Conservation (phyloP, 176 grass and related monocot genomes). For the Olyra latifolia region DNA sequence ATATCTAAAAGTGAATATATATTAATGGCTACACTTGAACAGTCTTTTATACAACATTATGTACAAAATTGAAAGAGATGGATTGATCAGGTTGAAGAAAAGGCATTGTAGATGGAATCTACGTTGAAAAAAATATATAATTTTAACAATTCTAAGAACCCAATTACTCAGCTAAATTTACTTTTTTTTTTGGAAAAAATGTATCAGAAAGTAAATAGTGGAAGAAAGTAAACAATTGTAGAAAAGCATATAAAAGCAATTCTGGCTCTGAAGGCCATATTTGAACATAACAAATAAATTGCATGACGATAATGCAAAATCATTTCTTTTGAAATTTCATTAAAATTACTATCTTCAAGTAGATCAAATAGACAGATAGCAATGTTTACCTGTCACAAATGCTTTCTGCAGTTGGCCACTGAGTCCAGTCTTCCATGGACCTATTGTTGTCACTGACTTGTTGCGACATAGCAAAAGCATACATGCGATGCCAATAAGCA, state of each 20-base stretch:
- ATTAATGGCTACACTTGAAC: neutral
- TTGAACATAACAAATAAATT: neutral
- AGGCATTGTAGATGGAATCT: neutral
- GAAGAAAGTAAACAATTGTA: neutral
- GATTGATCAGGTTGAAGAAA: neutral
- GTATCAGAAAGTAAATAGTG: neutral
- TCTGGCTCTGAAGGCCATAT: neutral
- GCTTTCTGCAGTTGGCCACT: slow-evolving; percentile 98
- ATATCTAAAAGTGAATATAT: neutral
- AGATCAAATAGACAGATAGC: slow-evolving; percentile 2
- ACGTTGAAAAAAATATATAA: neutral
- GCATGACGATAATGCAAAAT: slow-evolving; percentile 4
- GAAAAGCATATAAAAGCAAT: neutral
- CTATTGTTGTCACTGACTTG: slow-evolving; percentile 65
- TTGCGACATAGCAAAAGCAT: slow-evolving; percentile 56
- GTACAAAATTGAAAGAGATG: neutral
- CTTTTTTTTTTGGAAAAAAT: neutral
- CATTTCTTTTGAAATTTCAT: neutral
- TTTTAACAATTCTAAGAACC: neutral
- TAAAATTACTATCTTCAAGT: slow-evolving; percentile 14
- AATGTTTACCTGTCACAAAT: slow-evolving; percentile 86
- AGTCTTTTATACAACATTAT: slow-evolving; percentile 6
- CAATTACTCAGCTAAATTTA: neutral
- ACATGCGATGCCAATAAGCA: slow-evolving; percentile 48
- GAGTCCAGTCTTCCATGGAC: slow-evolving; percentile 92